These are phyloP conservation scores for Clavispora asparagi DNA, from an alignment of 805 yeast species.

Conservation along the genomic window DNA sequence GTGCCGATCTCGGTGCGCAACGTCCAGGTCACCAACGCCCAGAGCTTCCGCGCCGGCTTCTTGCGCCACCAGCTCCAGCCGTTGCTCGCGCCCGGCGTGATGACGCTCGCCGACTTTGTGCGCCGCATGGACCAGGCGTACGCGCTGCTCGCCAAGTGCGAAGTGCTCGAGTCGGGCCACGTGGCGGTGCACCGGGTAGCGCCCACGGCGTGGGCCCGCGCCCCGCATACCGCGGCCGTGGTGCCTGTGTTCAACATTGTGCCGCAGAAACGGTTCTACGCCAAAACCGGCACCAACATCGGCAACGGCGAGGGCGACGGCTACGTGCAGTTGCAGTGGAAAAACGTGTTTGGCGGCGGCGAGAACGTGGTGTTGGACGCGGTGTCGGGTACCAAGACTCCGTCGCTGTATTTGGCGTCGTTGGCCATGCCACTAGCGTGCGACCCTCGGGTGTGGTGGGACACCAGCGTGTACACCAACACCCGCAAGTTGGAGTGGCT, in stretches of 20 bases:
- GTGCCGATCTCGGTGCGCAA: conserved; percentile 39
- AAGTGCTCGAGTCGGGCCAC: conserved; percentile 38
- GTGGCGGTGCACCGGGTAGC: conserved; percentile 23
- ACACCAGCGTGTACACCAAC: conserved; percentile 37
- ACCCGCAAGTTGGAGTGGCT: conserved; percentile 46
- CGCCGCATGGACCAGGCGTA: conserved; percentile 39
- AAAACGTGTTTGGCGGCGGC: conserved; percentile 55
- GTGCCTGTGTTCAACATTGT: conserved; percentile 33
- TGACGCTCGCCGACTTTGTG: conserved; percentile 39
- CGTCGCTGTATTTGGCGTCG: conserved; percentile 45
- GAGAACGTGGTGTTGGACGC: conserved; percentile 50
- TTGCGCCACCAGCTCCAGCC: conserved; percentile 45
- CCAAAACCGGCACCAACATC: conserved; percentile 90
- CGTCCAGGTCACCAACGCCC: conserved; percentile 46
- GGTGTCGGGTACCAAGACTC: conserved; percentile 44
- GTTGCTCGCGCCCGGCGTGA: conserved; percentile 29
- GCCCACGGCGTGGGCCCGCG: conserved; percentile 3
- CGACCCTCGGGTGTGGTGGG: conserved; percentile 35
- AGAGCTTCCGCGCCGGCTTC: conserved; percentile 42
- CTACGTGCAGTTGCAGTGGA: conserved; percentile 64
- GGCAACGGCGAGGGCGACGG: conserved; percentile 98
- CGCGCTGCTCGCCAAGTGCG: conserved; percentile 38
- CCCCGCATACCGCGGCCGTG: conserved; percentile 16
- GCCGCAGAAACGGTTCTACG: conserved; percentile 68
- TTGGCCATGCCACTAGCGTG: conserved; percentile 43